A percentile compares a stretch with the other conserved stretches of the same genome.
phyloP scores from a whole-genome alignment of 2,329 filamentous ascomycete species.

The Curvularia lunata region DNA sequence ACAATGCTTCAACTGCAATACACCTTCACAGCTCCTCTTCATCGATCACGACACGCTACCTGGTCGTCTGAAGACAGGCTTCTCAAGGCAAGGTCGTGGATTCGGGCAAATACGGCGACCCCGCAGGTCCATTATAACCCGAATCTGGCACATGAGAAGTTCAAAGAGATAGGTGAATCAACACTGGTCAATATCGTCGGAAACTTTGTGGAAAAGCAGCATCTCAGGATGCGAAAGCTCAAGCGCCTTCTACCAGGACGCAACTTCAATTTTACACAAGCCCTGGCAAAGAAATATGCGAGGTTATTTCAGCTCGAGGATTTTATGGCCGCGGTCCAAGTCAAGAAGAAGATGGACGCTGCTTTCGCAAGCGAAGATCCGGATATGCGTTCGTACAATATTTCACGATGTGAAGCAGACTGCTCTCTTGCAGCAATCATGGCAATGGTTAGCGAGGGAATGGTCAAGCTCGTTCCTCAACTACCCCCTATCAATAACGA shows the following conservation, averaged over 20 bases:
- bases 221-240: slow-evolving; percentile 67
- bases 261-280: slow-evolving; percentile 68
- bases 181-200: slow-evolving; percentile 58
- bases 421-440: slow-evolving; percentile 70
- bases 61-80: slow-evolving; percentile 17
- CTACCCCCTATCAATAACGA: slow-evolving; percentile 63
- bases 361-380: slow-evolving; percentile 52
- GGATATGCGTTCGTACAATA: slow-evolving; percentile 43
- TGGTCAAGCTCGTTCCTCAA: slow-evolving; percentile 60
- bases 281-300: slow-evolving; percentile 63
- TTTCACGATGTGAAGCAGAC: slow-evolving; percentile 66
- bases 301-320: slow-evolving; percentile 56
- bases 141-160: slow-evolving; percentile 50
- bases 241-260: slow-evolving; percentile 63
- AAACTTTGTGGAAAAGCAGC: slow-evolving; percentile 59
- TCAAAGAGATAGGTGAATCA: slow-evolving; percentile 42
- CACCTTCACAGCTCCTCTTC: slow-evolving; percentile 34
- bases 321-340: slow-evolving; percentile 61
- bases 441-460: slow-evolving; percentile 67
- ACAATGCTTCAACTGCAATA: slow-evolving; percentile 34
- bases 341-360: slow-evolving; percentile 66
- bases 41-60: slow-evolving; percentile 12
- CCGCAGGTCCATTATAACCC: slow-evolving; percentile 50
- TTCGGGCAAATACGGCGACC: slow-evolving; percentile 55
- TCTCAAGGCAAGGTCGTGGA: slow-evolving; percentile 52